Evolutionary conservation across 2,329 filamentous ascomycete species (phyloP), one percentile per base, ranked within the genome.

Genomic region (Aspergillus pseudoglaucus): DNA sequence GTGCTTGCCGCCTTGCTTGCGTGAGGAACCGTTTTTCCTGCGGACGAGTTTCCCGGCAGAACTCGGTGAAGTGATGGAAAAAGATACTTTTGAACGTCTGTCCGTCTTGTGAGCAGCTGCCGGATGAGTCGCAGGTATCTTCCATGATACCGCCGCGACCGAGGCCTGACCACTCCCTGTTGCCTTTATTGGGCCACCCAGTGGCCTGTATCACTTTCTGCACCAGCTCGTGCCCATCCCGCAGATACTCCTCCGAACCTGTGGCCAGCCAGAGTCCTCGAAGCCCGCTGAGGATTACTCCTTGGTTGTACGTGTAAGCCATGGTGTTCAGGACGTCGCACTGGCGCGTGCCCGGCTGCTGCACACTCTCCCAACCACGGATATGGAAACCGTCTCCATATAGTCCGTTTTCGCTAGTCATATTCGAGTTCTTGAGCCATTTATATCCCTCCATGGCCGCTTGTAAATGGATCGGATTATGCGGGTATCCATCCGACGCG

Each of bases 231-330:
- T 96, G 89, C 0, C 88, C 91, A 48, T 95, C 89, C 17, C 78
- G 68, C 1, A 96, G 75, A 62, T 90, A 96, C 1, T 72, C 75
- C 2, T 73, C 66, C n/a, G 82, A 79, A 10, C 85, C 86, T 0
- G 88, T 95, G 12, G 82, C 83, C 52, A 87, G 79, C 81, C 87
- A 96, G 0, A 96, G 76, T 1, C 84, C 87, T 30, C 88, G 81
- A 47, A 89, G 80, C 10, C 89, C 90, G 4, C 87, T 90, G 18
- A 96, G 78, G 1, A 97, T 61, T 3, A 96, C 89, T 18, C 90
- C 91, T 67, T 97, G 91, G 69, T 97, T 97, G 72, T 97, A 96
- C 0, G 90, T 94, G 68, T 90, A 95, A 7, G 95, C 85, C 83
- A 90, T 91, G 57, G 90, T 82, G 66, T 95, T 88, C 43, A 90